phyloP scores from a whole-genome alignment of 1,284 basidiomycete genomes.

The Irpex sp. region DNA sequence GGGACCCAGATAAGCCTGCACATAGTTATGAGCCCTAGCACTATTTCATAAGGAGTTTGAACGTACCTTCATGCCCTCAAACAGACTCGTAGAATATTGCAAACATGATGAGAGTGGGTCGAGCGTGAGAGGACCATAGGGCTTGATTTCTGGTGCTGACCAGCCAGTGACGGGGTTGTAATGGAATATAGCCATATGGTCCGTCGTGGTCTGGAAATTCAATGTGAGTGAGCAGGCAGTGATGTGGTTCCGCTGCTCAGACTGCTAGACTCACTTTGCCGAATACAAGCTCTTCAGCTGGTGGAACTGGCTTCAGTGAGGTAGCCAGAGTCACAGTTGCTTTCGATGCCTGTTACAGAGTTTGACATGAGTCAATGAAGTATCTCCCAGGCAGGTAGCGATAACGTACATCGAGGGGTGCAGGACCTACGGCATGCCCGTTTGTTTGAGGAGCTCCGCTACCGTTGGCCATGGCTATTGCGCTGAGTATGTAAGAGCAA shows the following conservation, averaged over 20 bases:
- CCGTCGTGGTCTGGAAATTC: conserved; percentile 35
- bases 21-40: not conserved
- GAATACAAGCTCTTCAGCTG: conserved; percentile 14
- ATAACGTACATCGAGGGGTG: conserved; percentile 9
- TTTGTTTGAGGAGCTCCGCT: not conserved
- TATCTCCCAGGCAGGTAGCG: not conserved
- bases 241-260: not conserved
- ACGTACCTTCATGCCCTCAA: conserved; percentile 83
- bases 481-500: not conserved
- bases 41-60: not conserved
- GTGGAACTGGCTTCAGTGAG: conserved; percentile 13
- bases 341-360: conserved; percentile 13
- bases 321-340: conserved; percentile 8
- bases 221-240: not conserved
- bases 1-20: conserved; percentile 66
- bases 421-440: conserved; percentile 4
- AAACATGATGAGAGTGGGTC: conserved; percentile 74
- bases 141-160: conserved; percentile 77
- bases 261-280: conserved; percentile 10
- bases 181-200: conserved; percentile 76
- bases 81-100: conserved; percentile 74
- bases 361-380: not conserved
- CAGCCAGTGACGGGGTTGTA: conserved; percentile 69
- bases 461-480: conserved; percentile 8
- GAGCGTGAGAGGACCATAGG: conserved; percentile 60